These are phyloP conservation scores for Diaporthe caulivora DNA, from an alignment of 2,329 filamentous ascomycete species.

Conservation along the genomic window DNA sequence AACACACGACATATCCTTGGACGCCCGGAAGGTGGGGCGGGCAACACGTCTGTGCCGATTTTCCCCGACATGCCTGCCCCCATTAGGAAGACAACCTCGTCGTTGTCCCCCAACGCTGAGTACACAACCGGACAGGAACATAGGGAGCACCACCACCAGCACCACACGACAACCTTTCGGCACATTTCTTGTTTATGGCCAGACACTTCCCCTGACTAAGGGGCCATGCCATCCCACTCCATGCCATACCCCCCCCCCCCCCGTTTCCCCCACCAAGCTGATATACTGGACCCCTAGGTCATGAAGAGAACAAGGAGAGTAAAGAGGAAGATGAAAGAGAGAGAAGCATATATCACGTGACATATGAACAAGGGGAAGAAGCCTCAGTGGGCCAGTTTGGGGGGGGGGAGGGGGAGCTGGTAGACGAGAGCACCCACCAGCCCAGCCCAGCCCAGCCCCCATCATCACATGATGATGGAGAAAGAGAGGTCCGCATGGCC, in stretches of 20 bases:
- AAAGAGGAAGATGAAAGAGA: not conserved
- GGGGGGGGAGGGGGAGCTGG: not conserved
- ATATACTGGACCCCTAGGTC: not conserved
- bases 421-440: conserved; percentile 17
- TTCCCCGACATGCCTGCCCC: no score
- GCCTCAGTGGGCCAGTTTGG: not conserved
- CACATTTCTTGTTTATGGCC: not conserved
- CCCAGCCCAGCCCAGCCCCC: conserved; percentile 3
- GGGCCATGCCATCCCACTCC: not conserved
- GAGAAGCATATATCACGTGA: conserved; percentile 34
- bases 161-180: no score
- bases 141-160: not conserved
- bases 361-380: conserved; percentile 24
- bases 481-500: conserved; percentile 25
- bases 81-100: not conserved
- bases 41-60: no score
- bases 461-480: conserved; percentile 38
- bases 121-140: no score
- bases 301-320: not conserved
- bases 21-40: no score
- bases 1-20: not conserved
- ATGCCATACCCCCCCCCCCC: not conserved
- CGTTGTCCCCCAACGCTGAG: no score
- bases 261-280: no score
- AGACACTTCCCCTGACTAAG: not conserved